Base-by-base conservation (phyloP, 2,329 filamentous ascomycete genomes). In the Orbilia blumenaviensis region DNA sequence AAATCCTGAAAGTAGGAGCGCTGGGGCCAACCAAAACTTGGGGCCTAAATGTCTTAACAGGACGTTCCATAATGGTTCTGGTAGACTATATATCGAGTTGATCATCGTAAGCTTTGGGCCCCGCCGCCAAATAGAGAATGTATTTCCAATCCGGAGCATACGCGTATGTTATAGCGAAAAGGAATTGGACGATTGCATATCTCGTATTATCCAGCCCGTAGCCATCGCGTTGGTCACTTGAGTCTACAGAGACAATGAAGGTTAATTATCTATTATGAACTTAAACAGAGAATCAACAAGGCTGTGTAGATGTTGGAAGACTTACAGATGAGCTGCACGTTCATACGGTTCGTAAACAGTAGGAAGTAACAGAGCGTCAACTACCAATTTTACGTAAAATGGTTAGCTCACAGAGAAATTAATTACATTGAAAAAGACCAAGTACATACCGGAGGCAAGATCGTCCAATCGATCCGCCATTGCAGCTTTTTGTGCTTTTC, bases 51-150 rank as follows among this genome's bases (percentile, higher is more conserved):
- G 27, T 3, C 66, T 42, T n/a, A 69, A n/a, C 3, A 69, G 16
- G 9, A 69, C 54, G 18, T 69, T 69, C 66, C 66, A 69, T 32
- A 69, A 8, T 0, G 66, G 66, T 9, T 61, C 66, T 14, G 54
- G 66, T 8, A 69, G n/a, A 14, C 66, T 69, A 3, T 34, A 9
- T n/a, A n/a, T n/a, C n/a, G n/a, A n/a, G n/a, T n/a, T n/a, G n/a
- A n/a, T n/a, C n/a, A n/a, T n/a, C n/a, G n/a, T n/a, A n/a, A n/a
- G n/a, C n/a, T n/a, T n/a, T n/a, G n/a, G n/a, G n/a, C n/a, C n/a
- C n/a, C n/a, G n/a, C n/a, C n/a, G n/a, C n/a, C n/a, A n/a, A n/a
- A n/a, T n/a, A n/a, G n/a, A n/a, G n/a, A n/a, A n/a, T n/a, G n/a
- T n/a, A n/a, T n/a, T n/a, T n/a, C n/a, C n/a, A n/a, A n/a, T n/a